Base-by-base conservation (phyloP, 2,329 filamentous ascomycete species). In the Plectosphaerella sp. region DNA sequence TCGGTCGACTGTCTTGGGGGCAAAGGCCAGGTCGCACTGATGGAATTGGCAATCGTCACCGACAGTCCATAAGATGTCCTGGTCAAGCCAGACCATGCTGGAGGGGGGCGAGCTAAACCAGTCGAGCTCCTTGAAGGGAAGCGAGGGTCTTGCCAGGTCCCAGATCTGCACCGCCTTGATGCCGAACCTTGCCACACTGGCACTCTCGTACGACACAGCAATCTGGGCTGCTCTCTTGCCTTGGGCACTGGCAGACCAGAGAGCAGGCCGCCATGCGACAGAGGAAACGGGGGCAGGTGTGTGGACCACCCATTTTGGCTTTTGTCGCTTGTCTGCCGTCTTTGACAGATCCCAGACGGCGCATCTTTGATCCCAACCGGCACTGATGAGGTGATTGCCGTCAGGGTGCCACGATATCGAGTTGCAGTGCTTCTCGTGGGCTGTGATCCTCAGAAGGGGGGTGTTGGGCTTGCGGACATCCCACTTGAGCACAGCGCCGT, bases 361-460 rank as follows among this genome's bases (percentile, higher is more conserved):
- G 39, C 84, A 79, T 50, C 78, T 79, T 54, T 76, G 77, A 61
- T 88, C 85, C 57, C 78, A 72, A 7, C 84, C 83, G 5, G 78
- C 83, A 56, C 82, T 87, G 47, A 84, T 75, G 11, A 87, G 67
- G 59, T 88, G 83, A n/a, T 78, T 74, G 14, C 84, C 85, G 61
- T 88, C 84, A 0, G 82, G 80, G 58, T 88, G 85, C 85, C 85
- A 88, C 3, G 81, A 77, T 43, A 87, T 80, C 0, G 81, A 75
- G 2, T 78, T 73, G 59, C 81, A 83, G 0, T 79, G 72, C 56
- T 79, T 82, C 52, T 84, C 79, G 60, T 87, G 83, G 0, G 80
- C 83, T 28, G 80, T 79, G 59, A 87, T 80, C 57, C 79, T 77
- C 47, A 86, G 62, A 12, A 84, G 59, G 2, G 83, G 83, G 10